Evolutionary conservation across 768 basidiomycete species (phyloP), one percentile per base, ranked within the genome.

Genomic region (Boletales sp.): DNA sequence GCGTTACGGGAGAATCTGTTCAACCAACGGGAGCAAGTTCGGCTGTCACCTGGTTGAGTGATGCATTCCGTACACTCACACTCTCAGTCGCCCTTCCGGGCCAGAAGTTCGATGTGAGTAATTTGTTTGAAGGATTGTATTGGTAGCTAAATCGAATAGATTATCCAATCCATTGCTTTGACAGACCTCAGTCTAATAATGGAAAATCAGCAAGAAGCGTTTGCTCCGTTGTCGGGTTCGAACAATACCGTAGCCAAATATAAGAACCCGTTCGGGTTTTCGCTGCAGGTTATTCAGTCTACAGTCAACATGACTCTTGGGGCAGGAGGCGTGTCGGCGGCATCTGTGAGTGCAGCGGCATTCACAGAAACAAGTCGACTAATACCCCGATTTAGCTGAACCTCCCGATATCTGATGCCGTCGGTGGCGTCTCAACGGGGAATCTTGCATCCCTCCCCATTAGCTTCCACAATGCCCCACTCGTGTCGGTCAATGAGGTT

Each of bases 211-310:
- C 72, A 73, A 45, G 72, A 87, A 61, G 72, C 80, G 0, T 86
- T 80, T 56, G 76, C 78, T 2, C 84, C 86, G 0, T 69, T 76
- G n/a, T 70, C 84, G 0, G 77, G 80, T 54, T 86, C 83, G 5
- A 66, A 75, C 36, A 65, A 71, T 44, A 82, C 81, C 0, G 47
- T 81, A 4, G 83, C 81, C 14, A 68, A 73, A 54, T 86, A 84
- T 64, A 79, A 78, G 65, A 89, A 87, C 65, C 86, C 87, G 1
- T 88, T 88, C 61, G 86, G 86, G 4, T 89, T 89, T 68, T 79
- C 82, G 11, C 62, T 88, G 46, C 84, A 87, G 58, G 82, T 86
- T 19, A 63, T 81, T 11, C 72, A 78, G 54, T 70, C 80, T 2
- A 73, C 75, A 1, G 74, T 86, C 58, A 74, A 76, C 19, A 77